A percentile compares a stretch with the other conserved stretches of the same genome.
Conservation (phyloP, 2,329 filamentous ascomycete genomes). For the Grosmannia penicillata region DNA sequence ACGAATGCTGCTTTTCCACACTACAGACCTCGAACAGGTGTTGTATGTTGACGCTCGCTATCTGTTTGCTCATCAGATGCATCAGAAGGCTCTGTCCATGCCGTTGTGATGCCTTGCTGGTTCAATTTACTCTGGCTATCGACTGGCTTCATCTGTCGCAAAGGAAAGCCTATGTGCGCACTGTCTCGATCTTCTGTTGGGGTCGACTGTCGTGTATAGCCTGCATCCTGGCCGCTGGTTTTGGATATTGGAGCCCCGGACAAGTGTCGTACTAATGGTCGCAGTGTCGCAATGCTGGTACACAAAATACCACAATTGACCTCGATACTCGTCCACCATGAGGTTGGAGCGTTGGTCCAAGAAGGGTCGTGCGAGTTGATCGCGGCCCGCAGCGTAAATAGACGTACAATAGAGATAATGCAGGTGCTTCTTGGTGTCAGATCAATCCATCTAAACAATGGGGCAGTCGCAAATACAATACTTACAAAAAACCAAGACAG, state of each 20-base stretch:
- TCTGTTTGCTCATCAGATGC: no score
- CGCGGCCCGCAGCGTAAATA: constrained; percentile 38
- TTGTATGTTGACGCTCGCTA: no score
- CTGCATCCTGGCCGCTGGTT: no score
- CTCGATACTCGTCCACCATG: constrained; percentile 76
- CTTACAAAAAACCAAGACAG: constrained; percentile 60
- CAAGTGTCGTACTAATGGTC: constrained; percentile 48
- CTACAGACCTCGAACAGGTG: no score
- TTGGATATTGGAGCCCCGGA: not conserved
- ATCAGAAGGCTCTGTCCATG: no score
- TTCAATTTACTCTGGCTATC: no score
- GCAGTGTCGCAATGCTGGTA: constrained; percentile 77
- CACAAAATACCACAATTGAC: constrained; percentile 83
- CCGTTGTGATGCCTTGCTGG: no score
- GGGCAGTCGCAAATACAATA: constrained; percentile 7
- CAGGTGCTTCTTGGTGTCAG: constrained; percentile 38
- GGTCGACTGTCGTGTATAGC: not conserved
- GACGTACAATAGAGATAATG: constrained; percentile 53
- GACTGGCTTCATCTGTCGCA: no score
- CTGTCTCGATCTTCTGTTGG: no score
- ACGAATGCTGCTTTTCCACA: no score
- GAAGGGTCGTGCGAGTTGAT: constrained; percentile 28
- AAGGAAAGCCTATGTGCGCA: no score
- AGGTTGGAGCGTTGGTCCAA: constrained; percentile 17
- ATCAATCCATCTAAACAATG: constrained; percentile 19